Conservation (phyloP, 306 rosid genomes). For the Dicorynia guianensis region DNA sequence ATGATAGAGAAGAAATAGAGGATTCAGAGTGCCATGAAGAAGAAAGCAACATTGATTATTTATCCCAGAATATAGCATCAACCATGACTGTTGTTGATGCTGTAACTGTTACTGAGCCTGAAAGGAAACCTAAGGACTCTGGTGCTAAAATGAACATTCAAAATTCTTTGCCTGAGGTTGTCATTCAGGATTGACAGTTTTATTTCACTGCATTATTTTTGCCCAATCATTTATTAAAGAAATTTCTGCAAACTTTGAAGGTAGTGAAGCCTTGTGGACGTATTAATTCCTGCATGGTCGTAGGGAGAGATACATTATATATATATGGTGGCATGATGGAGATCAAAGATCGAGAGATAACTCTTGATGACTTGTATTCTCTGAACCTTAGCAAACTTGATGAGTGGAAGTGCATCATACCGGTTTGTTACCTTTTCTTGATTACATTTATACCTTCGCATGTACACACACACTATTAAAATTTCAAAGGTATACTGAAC, state of each 20-base stretch:
- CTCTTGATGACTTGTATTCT: slow-evolving; percentile 91
- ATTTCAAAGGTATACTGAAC: slow-evolving; percentile 3
- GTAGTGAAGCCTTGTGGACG: slow-evolving; percentile 95
- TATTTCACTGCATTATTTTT: slow-evolving; percentile 34
- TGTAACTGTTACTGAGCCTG: slow-evolving; percentile 51
- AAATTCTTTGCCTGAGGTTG: slow-evolving; percentile 81
- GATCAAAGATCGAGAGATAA: slow-evolving; percentile 84
- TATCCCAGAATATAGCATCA: slow-evolving; percentile 67
- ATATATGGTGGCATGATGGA: slow-evolving; percentile 98
- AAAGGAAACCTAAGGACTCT: slow-evolving; percentile 54
- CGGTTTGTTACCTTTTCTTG: slow-evolving; percentile 62
- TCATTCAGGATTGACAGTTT: slow-evolving; percentile 40
- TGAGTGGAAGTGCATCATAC: slow-evolving; percentile 98
- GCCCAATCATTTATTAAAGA: slow-evolving; percentile 38
- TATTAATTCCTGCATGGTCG: slow-evolving; percentile 88
- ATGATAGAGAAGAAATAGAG: slow-evolving; percentile 58
- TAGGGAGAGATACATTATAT: slow-evolving; percentile 85
- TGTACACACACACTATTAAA: slow-evolving; percentile 9
- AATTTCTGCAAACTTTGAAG: slow-evolving; percentile 52
- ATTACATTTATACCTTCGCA: slow-evolving; percentile 15
- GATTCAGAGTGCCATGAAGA: slow-evolving; percentile 57
- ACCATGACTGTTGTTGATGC: slow-evolving; percentile 57
- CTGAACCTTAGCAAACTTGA: slow-evolving; percentile 97
- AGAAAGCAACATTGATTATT: slow-evolving; percentile 61
- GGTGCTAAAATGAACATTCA: slow-evolving; percentile 53